These are phyloP conservation scores for Trichosporon sp. DNA, from an alignment of 1,284 basidiomycete species.

Conservation along the genomic window DNA sequence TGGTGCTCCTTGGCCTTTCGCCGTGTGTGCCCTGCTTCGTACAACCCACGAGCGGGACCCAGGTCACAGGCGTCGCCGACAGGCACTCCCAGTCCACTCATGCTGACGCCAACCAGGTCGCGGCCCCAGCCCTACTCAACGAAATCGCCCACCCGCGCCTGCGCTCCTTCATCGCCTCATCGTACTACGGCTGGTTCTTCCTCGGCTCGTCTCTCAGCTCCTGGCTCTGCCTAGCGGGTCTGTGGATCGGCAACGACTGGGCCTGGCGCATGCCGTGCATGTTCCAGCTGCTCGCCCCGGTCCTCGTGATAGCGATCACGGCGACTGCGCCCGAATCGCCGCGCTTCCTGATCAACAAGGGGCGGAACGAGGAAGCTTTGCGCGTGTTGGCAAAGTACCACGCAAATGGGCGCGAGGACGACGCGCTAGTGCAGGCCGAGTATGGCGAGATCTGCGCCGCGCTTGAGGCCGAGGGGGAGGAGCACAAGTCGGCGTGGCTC, in stretches of 20 bases:
- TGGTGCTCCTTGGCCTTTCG: too few relatives aligned
- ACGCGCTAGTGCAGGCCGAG: slow-evolving; percentile 48
- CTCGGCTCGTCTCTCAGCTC: slow-evolving; percentile 54
- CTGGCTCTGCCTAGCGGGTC: slow-evolving; percentile 14
- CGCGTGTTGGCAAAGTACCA: slow-evolving; percentile 60
- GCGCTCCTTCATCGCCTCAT: slow-evolving; percentile 62
- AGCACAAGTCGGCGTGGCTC: slow-evolving; percentile 17
- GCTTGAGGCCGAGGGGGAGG: slow-evolving; percentile 34
- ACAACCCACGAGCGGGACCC: not conserved
- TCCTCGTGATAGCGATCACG: not conserved
- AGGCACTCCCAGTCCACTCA: too few relatives aligned
- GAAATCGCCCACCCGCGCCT: slow-evolving; percentile 70
- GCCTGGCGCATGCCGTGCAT: slow-evolving; percentile 7
- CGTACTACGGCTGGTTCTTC: slow-evolving; percentile 71
- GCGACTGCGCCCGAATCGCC: slow-evolving; percentile 59
- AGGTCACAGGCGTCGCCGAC: too few relatives aligned
- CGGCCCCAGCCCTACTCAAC: slow-evolving; percentile 67
- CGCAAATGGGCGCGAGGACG: slow-evolving; percentile 47
- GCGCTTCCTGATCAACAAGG: slow-evolving; percentile 59
- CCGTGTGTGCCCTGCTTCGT: too few relatives aligned
- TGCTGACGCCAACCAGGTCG: slow-evolving; percentile 22
- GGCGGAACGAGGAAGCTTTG: slow-evolving; percentile 53
- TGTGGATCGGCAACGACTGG: not conserved
- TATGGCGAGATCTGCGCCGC: slow-evolving; percentile 47
- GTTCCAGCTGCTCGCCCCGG: slow-evolving; percentile 1